A percentile compares a stretch with the other conserved stretches of the same genome.
Conservation (phyloP, 148 eudicot species). For the Oxyria digyna region DNA sequence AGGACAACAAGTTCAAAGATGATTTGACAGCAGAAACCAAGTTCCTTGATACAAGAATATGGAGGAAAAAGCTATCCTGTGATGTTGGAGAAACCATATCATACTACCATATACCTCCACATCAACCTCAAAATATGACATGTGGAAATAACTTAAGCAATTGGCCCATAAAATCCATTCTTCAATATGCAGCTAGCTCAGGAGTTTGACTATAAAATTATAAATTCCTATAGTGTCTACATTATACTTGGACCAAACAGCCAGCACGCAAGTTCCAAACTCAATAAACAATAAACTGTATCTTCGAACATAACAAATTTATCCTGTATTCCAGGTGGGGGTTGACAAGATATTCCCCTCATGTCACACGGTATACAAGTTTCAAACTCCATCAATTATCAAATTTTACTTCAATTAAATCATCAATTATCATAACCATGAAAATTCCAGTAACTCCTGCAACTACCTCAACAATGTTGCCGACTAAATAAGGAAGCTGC, state of each 20-base stretch:
- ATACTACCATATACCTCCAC: background rate
- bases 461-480: conserved; percentile 85
- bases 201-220: background rate
- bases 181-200: background rate
- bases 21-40: no score
- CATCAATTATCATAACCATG: background rate
- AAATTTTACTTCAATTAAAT: background rate
- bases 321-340: background rate
- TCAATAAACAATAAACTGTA: background rate
- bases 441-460: background rate
- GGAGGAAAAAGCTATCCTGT: background rate
- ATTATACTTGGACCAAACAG: background rate
- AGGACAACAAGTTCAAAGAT: background rate
- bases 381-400: background rate
- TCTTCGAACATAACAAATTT: background rate
- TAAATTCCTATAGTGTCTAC: background rate
- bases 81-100: background rate
- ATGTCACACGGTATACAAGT: background rate
- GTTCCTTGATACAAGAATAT: background rate
- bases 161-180: background rate
- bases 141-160: background rate
- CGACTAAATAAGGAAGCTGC: conserved; percentile 91
- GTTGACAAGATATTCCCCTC: background rate
- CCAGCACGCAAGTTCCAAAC: background rate
- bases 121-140: background rate